Conservation (phyloP, 352 stramenopile species). For the Halophytophthora polymorphica region DNA sequence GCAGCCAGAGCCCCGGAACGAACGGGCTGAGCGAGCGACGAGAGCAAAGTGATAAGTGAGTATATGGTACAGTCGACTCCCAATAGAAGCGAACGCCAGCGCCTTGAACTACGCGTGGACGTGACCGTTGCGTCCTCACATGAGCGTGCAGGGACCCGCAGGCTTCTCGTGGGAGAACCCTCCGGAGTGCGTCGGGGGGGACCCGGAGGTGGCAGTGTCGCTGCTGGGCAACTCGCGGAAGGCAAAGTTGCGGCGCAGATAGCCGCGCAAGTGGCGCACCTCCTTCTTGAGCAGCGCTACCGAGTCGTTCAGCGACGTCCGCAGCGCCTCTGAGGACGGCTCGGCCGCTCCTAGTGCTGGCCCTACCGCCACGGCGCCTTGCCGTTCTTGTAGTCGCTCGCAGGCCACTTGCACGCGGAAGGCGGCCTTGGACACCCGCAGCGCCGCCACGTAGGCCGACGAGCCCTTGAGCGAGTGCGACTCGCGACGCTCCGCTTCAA, state of each 20-base stretch:
- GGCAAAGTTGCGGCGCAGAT: slow-evolving; percentile 79
- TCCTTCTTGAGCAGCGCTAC: slow-evolving; percentile 53
- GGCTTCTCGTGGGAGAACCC: slow-evolving; percentile 18
- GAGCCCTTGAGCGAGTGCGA: slow-evolving; percentile 81
- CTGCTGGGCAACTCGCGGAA: slow-evolving; percentile 38
- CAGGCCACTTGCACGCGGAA: slow-evolving; percentile 79
- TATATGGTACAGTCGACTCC: slow-evolving; percentile 9
- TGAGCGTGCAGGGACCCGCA: slow-evolving; percentile 28
- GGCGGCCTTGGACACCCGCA: slow-evolving; percentile 74
- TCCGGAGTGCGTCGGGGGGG: slow-evolving; percentile 5
- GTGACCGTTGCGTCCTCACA: too few species aligned
- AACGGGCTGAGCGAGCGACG: too few species aligned
- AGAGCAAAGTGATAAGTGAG: slow-evolving; percentile 23
- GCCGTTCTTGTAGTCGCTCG: slow-evolving; percentile 52
- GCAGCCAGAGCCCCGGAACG: too few species aligned
- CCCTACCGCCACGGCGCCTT: too few species aligned
- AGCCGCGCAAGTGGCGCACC: slow-evolving; percentile 58
- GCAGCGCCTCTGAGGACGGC: slow-evolving; percentile 6
- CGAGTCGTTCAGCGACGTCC: slow-evolving; percentile 26
- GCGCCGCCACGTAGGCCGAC: slow-evolving; percentile 72
- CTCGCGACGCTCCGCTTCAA: slow-evolving; percentile 54
- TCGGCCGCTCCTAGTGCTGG: slow-evolving; percentile 21
- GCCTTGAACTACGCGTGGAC: too few species aligned
- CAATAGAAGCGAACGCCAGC: slow-evolving; percentile 1
- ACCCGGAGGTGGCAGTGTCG: slow-evolving; percentile 17